Base-by-base conservation (phyloP, 148 eudicot genomes). In the Camellia sinensis region DNA sequence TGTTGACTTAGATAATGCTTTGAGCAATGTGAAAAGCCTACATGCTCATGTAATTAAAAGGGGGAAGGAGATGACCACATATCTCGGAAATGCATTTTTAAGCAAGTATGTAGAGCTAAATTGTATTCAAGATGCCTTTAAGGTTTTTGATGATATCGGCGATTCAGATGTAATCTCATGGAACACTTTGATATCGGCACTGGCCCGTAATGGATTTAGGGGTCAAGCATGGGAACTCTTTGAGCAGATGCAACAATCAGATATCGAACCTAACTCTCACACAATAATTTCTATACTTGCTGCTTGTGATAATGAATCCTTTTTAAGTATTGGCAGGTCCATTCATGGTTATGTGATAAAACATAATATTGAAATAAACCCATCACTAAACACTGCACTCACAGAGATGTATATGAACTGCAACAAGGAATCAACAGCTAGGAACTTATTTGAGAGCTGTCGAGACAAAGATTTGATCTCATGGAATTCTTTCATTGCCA, bases 341-440 rank as follows among this genome's bases (percentile, higher is more conserved):
- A 75, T 89, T 53, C 88, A 87, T 76, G 84, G 86, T 65, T 89
- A 76, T 82, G 83, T 65, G 45, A 81, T 87, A 71, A 87, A 89
- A 70, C 61, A 59, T 15, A 71, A 84, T 52, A 68, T 86, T 46
- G 80, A 74, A 78, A 60, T 84, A 17, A 78, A 84, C 59, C 40
- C 74, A 71, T 82, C 83, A 68, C 78, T 89, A 52, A 84, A 76
- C 81, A 84, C 90, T 4, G 85, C 85, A 48, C 85, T 89, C 52
- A 79, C 86, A 19, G 87, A 89, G 72, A 86, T 89, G 89, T 89
- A 87, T 75, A 84, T 85, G 85, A 87, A 81, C 80, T 84, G 90
- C 61, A 71, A 41, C 71, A 86, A 81, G 54, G 85, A 82, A 57
- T 76, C 71, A 66, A 83, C 87, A 52, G 89, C 87, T 70, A 62